These are phyloP conservation scores for Phytophthora sansomeana DNA, from an alignment of 352 stramenopile genomes.

Conservation along the genomic window DNA sequence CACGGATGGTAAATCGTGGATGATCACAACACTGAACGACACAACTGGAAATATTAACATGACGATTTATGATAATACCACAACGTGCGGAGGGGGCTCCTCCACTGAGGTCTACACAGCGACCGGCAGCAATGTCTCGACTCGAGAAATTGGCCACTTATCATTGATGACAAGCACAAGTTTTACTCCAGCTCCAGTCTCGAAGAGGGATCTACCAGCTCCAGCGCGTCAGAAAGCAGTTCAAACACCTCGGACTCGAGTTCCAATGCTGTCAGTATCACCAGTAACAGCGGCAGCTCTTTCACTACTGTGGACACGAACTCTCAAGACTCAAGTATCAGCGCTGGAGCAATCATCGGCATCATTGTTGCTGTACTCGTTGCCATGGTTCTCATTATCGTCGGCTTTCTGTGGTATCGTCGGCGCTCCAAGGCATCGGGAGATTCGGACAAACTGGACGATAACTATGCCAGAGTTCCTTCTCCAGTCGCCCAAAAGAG, in stretches of 20 bases:
- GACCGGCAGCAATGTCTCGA: not conserved
- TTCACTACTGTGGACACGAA: not conserved
- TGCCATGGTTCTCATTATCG: not conserved
- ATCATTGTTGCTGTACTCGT: slow-evolving; percentile 16
- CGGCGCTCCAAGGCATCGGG: not conserved
- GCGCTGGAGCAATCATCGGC: slow-evolving; percentile 10
- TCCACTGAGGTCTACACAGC: too few relatives aligned
- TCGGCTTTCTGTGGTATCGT: slow-evolving; percentile 1
- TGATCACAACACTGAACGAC: not conserved
- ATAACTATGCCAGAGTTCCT: not conserved
- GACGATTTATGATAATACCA: not conserved
- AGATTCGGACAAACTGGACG: not conserved
- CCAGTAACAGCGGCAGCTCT: not conserved
- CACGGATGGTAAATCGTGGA: not conserved
- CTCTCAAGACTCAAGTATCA: not conserved
- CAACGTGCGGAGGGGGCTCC: too few relatives aligned
- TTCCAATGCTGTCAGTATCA: not conserved
- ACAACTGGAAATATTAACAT: not conserved
- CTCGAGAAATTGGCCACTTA: not conserved
- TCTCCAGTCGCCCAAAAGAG: slow-evolving; percentile 7
- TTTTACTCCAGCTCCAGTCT: not conserved
- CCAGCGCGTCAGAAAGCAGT: not conserved
- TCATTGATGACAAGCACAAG: not conserved
- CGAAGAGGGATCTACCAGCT: not conserved
- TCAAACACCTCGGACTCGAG: too few relatives aligned